Base-by-base conservation (phyloP, 768 basidiomycete genomes). In the Polyporus arcularius region DNA sequence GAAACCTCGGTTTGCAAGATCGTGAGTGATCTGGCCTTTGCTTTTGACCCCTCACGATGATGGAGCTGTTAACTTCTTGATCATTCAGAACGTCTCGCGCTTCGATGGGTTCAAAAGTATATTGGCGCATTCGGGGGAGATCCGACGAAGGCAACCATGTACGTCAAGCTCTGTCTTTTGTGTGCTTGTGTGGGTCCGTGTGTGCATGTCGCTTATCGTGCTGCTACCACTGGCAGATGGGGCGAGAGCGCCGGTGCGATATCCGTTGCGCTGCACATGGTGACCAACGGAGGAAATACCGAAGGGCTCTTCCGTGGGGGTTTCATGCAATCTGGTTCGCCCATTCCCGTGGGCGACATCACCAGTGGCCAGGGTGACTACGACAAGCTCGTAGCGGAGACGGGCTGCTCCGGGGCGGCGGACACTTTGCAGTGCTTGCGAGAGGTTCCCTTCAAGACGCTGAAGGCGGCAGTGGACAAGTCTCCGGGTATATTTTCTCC, bases 1-100 rank as follows among this genome's bases (percentile, higher is more conserved):
- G 75, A 16, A 84, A 85, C 64, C 71, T 83, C n/a, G 84, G 85
- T 14, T 68, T 86, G 9, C 74, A 72, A 51, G 84, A 86, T 70
- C 79, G 79, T 78, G 42, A 63, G 72, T 67, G 18, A 15, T 0
- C n/a, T 12, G 3, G 9, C 35, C 4, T 55, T 7, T 3, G 3
- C 7, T 12, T 7, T 30, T 12, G 16, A 16, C 55, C 42, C 55
- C 40, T 53, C 48, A 32, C 39, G n/a, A n/a, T n/a, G n/a, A n/a
- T n/a, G n/a, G n/a, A n/a, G n/a, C n/a, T n/a, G 40, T 39, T 39
- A 31, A 48, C 42, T 41, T 43, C 39, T 35, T 14, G 51, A 46
- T 7, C 2, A 15, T 48, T 3, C 45, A 71, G 70, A 81, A 49
- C 72, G 77, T 4, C 72, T 75, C 41, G 80, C 80, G 2, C 70